Evolutionary conservation across 441 rosid species (phyloP).

Genomic region (Gossypium schwendimanii): DNA sequence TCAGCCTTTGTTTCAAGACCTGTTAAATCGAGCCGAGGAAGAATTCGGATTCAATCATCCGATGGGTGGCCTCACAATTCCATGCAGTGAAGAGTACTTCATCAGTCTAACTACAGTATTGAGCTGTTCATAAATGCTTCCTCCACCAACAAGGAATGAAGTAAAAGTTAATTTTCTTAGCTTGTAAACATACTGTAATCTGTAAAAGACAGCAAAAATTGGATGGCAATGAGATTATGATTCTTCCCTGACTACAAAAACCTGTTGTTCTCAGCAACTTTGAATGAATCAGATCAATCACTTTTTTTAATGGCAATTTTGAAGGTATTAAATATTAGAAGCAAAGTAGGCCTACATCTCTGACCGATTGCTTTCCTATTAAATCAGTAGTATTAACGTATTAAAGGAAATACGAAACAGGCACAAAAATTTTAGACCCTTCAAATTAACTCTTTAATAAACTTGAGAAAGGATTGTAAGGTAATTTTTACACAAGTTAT

Average conservation of each 20-base stretch:
- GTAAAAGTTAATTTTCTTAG: background rate
- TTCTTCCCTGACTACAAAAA: background rate
- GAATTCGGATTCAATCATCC: constrained; percentile 71
- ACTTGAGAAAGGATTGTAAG: too few species aligned
- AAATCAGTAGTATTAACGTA: too few species aligned
- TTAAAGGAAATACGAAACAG: too few species aligned
- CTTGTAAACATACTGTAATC: constrained; percentile 2
- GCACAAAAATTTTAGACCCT: too few species aligned
- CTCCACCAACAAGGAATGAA: background rate
- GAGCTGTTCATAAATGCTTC: constrained; percentile 22
- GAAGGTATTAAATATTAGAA: background rate
- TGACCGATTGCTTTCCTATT: background rate
- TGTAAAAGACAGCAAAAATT: background rate
- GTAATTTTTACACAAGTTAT: too few species aligned
- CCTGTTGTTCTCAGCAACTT: background rate
- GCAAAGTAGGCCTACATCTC: background rate
- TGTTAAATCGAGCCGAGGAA: constrained; percentile 54
- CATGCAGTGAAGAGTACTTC: constrained; percentile 61
- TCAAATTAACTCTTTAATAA: too few species aligned
- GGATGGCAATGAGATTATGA: background rate
- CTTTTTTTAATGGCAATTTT: background rate
- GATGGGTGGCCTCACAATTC: constrained; percentile 65
- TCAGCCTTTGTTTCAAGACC: constrained; percentile 49
- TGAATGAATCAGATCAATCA: background rate
- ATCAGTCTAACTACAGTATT: constrained; percentile 36